Conservation (phyloP, 2,329 filamentous ascomycete species). For the Chaetomiaceae sp. region DNA sequence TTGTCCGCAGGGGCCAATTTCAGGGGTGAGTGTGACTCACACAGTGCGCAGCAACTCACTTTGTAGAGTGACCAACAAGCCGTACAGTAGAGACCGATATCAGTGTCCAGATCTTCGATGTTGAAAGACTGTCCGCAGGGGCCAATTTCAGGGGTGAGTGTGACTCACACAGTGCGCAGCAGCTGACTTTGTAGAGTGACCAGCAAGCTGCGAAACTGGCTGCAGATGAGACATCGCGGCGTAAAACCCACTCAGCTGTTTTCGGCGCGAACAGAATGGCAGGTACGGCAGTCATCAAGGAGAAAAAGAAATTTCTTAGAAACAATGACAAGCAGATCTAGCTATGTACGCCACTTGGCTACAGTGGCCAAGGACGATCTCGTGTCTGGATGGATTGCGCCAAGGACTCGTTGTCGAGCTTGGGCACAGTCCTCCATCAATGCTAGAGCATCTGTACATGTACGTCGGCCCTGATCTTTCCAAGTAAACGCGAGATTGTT, state of each 20-base stretch:
- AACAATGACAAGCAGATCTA: neutral
- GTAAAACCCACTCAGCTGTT: neutral
- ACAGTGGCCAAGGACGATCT: slow-evolving; percentile 7
- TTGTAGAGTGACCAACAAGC: too few relatives aligned
- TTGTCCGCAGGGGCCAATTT: too few relatives aligned
- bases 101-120: too few relatives aligned
- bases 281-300: neutral
- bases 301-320: neutral
- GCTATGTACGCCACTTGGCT: slow-evolving; percentile 2
- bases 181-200: too few relatives aligned
- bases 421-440: slow-evolving; percentile 14
- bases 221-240: neutral
- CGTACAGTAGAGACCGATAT: too few relatives aligned
- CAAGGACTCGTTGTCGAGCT: slow-evolving; percentile 16
- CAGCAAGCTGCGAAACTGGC: neutral
- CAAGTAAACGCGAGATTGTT: slow-evolving; percentile 13
- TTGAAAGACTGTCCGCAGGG: too few relatives aligned
- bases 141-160: too few relatives aligned
- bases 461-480: slow-evolving; percentile 14
- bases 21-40: too few relatives aligned
- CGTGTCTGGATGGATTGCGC: slow-evolving; percentile 12
- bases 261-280: neutral
- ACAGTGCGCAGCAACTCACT: too few relatives aligned
- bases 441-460: slow-evolving; percentile 9
- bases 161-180: too few relatives aligned